Base-by-base conservation (phyloP, 805 yeast species). In the Yarrowia osloensis region DNA sequence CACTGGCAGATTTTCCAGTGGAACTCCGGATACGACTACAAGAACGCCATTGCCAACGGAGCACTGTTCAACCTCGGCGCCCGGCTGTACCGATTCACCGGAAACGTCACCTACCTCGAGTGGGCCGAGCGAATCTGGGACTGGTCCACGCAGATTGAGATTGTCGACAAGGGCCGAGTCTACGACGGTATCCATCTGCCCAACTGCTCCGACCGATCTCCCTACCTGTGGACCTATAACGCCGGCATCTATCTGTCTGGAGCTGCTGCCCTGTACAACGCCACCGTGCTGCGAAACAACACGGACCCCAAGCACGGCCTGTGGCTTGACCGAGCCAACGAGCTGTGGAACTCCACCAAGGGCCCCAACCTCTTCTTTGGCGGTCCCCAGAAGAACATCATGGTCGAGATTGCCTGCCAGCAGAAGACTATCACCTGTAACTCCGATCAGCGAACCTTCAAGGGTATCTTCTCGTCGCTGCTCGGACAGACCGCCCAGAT, bases 1-100 rank as follows among this genome's bases (percentile, higher is more conserved):
- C 84, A 97, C 78, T 91, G 97, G 97, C 97, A 91, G 80, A 91
- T 91, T 71, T 91, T 89, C 78, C 83, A 88, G 65, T 91, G 92
- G 91, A 91, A 91, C 76, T 81, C 90, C 8, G 97, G 97, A 69
- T 91, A 90, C 76, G 86, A 88, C 76, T 91, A 91, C 78, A 91
- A 91, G 76, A 91, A 91, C 78, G 79, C 93, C n/a, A 89, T 91
- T 70, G 84, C 95, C n/a, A 91, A 90, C 76, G 96, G 96, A 2
- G 85, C 90, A 71, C 77, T 91, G 65, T 90, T 91, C 82, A 86
- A 88, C 70, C 78, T 91, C 47, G 93, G 91, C 26, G 95, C 96
- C 2, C 83, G 97, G 70, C 82, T 91, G 71, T 94, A 93, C 2
- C 83, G 96, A 72, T 91, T 87, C 77, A 88, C 95, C 2, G 76